A percentile compares a stretch with the other conserved stretches of the same genome.
Conservation (phyloP, 768 basidiomycete genomes). For the Coprinopsis sp. region DNA sequence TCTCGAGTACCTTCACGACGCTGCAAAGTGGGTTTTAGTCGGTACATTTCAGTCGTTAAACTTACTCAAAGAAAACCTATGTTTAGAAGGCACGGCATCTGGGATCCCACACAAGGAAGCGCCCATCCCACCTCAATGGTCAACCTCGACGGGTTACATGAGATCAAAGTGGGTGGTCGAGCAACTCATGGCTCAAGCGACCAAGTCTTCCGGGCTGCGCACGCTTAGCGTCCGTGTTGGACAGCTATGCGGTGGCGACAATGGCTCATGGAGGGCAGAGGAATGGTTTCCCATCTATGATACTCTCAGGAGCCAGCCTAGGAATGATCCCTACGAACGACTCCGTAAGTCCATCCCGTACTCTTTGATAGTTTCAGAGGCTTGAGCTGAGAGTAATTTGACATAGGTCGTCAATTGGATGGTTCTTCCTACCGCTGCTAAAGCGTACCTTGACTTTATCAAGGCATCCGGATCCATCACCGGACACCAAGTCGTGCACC, state of each 20-base stretch:
- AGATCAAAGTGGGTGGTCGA: not conserved
- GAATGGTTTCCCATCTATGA: constrained; percentile 35
- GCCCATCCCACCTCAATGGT: not conserved
- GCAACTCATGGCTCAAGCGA: not conserved
- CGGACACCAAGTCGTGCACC: constrained; percentile 14
- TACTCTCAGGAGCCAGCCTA: not conserved
- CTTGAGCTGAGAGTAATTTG: not conserved
- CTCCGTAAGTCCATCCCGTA: not conserved
- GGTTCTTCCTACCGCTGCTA: not conserved
- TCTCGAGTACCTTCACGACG: not conserved
- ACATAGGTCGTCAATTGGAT: not conserved
- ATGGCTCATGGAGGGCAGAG: constrained; percentile 29
- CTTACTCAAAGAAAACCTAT: not conserved
- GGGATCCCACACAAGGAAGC: not conserved
- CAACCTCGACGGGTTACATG: not conserved
- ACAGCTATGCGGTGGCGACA: constrained; percentile 28
- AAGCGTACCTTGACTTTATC: constrained; percentile 18
- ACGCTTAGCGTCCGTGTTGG: constrained; percentile 29
- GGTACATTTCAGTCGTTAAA: not conserved
- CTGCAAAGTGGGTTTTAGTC: not conserved
- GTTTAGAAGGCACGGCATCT: not conserved
- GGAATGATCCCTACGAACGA: not conserved
- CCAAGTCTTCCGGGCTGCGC: not conserved
- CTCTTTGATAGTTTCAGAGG: not conserved
- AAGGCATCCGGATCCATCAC: constrained; percentile 23